A percentile compares a stretch with the other conserved stretches of the same genome.
These are phyloP conservation scores for Saccharomycopsis selenospora DNA, from an alignment of 805 yeast genomes.

Conservation along the genomic window DNA sequence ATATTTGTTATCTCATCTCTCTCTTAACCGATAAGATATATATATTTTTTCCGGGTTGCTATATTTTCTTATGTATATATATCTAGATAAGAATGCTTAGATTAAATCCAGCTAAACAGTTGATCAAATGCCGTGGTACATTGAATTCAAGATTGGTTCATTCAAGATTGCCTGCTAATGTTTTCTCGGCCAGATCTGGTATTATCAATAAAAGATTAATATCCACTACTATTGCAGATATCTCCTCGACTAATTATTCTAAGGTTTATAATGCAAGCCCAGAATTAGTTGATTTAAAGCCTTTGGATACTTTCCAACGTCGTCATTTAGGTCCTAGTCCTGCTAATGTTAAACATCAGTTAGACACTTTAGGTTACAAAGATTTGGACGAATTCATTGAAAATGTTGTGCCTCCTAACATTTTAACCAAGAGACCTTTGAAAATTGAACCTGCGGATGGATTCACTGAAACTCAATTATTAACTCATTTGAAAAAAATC, in stretches of 20 bases:
- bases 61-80: too few relatives aligned
- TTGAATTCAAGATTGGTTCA: too few relatives aligned
- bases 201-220: conserved; percentile 25
- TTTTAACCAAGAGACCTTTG: conserved; percentile 62
- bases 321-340: conserved; percentile 87
- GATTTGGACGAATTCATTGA: conserved; percentile 66
- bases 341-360: conserved; percentile 56
- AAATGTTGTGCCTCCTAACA: conserved; percentile 69
- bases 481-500: conserved; percentile 54
- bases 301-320: conserved; percentile 69
- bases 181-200: too few relatives aligned
- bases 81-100: too few relatives aligned
- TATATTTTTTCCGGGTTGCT: too few relatives aligned
- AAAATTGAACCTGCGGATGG: conserved; percentile 65
- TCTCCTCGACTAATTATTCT: conserved; percentile 47
- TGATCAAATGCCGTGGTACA: too few relatives aligned
- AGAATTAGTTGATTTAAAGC: conserved; percentile 20
- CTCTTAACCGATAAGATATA: too few relatives aligned
- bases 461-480: conserved; percentile 73
- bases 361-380: conserved; percentile 51
- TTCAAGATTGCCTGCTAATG: too few relatives aligned
- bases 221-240: conserved; percentile 35
- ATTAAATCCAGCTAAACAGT: too few relatives aligned
- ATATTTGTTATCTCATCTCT: too few relatives aligned
- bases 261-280: conserved; percentile 39